Evolutionary conservation across 495 filamentous ascomycete species (phyloP).

Genomic region (Aspergillus panamensis): DNA sequence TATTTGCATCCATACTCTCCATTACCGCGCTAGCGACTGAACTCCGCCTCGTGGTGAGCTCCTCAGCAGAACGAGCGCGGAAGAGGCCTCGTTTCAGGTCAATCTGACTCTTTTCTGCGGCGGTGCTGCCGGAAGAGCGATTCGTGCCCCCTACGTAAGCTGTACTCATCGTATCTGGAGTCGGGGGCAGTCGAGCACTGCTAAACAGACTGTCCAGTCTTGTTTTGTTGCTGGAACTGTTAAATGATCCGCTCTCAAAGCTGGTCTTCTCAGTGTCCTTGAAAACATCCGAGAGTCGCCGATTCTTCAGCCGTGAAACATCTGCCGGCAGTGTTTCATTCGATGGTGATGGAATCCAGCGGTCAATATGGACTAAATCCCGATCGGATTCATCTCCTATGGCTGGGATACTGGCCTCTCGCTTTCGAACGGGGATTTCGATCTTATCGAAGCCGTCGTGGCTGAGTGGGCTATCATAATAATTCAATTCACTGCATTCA

Average conservation of each 20-base stretch:
- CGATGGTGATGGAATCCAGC: constrained; percentile 29
- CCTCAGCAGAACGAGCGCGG: constrained; percentile 37
- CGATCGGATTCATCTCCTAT: constrained; percentile 21
- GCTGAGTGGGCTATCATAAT: constrained; percentile 45
- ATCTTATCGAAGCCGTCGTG: constrained; percentile 30
- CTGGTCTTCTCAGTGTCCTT: constrained; percentile 14
- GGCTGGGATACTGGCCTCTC: constrained; percentile 17
- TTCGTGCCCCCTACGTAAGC: constrained; percentile 31
- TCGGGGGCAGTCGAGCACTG: constrained; percentile 37
- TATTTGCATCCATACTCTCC: constrained; percentile 33
- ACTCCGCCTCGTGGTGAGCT: constrained; percentile 31
- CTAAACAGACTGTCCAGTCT: constrained; percentile 36
- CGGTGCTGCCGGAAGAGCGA: constrained; percentile 37
- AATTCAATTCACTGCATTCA: constrained; percentile 72
- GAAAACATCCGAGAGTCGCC: constrained; percentile 22
- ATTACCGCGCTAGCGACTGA: constrained; percentile 28
- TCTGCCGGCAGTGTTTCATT: constrained; percentile 22
- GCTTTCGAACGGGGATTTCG: constrained; percentile 33
- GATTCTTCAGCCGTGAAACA: constrained; percentile 21
- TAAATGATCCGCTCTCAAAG: constrained; percentile 23
- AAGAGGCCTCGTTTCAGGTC: constrained; percentile 25
- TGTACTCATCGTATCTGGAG: constrained; percentile 47
- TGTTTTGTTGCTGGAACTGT: constrained; percentile 27
- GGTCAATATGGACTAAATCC: constrained; percentile 26
- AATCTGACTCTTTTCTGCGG: constrained; percentile 23